Evolutionary conservation across 768 basidiomycete species (phyloP).

Genomic region (Epithele typhae): DNA sequence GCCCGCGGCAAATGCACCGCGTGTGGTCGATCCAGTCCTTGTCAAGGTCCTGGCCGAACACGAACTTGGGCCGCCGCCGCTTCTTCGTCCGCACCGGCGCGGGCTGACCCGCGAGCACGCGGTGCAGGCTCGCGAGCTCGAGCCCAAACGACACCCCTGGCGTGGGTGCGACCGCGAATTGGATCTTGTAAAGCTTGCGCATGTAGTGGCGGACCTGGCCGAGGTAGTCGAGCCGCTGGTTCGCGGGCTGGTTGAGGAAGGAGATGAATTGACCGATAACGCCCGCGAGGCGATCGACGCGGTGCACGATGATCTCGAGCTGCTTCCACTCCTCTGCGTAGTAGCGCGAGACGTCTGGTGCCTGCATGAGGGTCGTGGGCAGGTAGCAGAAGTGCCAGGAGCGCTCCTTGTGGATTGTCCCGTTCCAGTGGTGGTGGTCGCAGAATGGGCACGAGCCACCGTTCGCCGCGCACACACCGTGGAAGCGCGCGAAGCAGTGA

Average conservation of each 20-base stretch:
- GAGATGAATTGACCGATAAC: slow-evolving; percentile 79
- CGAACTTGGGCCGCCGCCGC: slow-evolving; percentile 60
- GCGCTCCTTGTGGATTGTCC: slow-evolving; percentile 75
- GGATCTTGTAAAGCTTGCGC: slow-evolving; percentile 86
- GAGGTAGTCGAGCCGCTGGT: slow-evolving; percentile 74
- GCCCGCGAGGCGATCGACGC: slow-evolving; percentile 68
- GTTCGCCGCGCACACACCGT: slow-evolving; percentile 78
- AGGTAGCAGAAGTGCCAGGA: slow-evolving; percentile 83
- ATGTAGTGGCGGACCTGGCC: slow-evolving; percentile 86
- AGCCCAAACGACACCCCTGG: slow-evolving; percentile 79
- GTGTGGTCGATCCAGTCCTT: slow-evolving; percentile 71
- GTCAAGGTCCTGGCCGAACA: slow-evolving; percentile 75
- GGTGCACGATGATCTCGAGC: slow-evolving; percentile 74
- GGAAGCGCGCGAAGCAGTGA: slow-evolving; percentile 83
- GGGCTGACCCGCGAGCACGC: slow-evolving; percentile 70
- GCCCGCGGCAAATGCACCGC: slow-evolving; percentile 76
- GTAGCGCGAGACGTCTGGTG: slow-evolving; percentile 74
- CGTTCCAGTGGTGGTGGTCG: slow-evolving; percentile 90
- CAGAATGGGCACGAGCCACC: slow-evolving; percentile 93
- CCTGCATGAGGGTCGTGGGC: slow-evolving; percentile 61
- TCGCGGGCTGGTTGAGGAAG: slow-evolving; percentile 61
- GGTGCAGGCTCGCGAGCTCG: slow-evolving; percentile 78
- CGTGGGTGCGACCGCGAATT: slow-evolving; percentile 82
- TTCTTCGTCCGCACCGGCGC: slow-evolving; percentile 44
- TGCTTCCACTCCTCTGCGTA: slow-evolving; percentile 81